Base-by-base conservation (phyloP, 2,329 filamentous ascomycete genomes). In the Cadophora gregata region DNA sequence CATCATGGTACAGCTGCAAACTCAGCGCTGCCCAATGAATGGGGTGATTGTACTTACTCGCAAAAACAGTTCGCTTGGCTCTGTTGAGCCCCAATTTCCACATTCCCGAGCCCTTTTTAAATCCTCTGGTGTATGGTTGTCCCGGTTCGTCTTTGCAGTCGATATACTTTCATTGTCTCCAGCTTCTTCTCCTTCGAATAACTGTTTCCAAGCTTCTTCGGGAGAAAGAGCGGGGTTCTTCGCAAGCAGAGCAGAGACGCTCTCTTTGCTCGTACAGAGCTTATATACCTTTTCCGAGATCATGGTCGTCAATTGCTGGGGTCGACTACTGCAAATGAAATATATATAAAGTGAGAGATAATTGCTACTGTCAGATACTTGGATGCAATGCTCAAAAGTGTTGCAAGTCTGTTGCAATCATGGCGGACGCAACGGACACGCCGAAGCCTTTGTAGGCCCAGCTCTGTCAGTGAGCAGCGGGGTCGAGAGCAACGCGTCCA, bases 51-150 rank as follows among this genome's bases (percentile, higher is more conserved):
- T 24, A 72, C 79, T 69, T 68, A 86, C 87, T 73, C 81, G 82
- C 6, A 93, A 78, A 74, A 94, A 94, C 0, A 93, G 78, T 19
- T 88, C 83, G 69, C 88, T 91, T 0, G 90, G 92, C 61, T 81
- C 77, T 1, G 83, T 82, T 0, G 82, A 75, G 0, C 89, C 90
- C 86, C 90, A 94, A 62, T 85, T 87, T 1, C 91, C 91, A 75
- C 90, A 93, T 64, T 82, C 74, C 8, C 79, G 78, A 1, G 88
- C 88, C 53, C 80, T 82, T 47, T 85, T 77, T 29, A 91, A 75
- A 33, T 85, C 83, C 58, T 84, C 80, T 2, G 70, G 62, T 24
- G 73, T 72, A 24, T 67, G 48, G 3, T 65, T 59, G 60, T 70
- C 67, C 48, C 69, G 47, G 42, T 75, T 65, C 25, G 64, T 63